A percentile compares a stretch with the other conserved stretches of the same genome.
Evolutionary conservation across 2,329 filamentous ascomycete genomes (phyloP).

Genomic region (Cercospora zeae-maydis): DNA sequence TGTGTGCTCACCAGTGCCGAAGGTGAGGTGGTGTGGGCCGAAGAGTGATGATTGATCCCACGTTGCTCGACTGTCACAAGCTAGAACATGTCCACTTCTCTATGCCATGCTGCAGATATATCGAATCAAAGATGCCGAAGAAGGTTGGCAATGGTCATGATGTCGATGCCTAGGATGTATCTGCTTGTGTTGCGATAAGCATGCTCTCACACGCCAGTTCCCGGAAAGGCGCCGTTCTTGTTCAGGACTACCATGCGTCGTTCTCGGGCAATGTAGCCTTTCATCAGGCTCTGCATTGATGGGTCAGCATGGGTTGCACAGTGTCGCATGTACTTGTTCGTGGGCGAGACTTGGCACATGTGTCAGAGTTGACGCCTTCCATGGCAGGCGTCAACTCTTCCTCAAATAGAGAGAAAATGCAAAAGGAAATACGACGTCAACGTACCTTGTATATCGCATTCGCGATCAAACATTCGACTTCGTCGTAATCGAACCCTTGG

Average conservation of each 20-base stretch:
- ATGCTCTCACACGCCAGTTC: constrained; percentile 62
- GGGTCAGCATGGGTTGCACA: neutral
- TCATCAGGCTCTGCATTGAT: constrained; percentile 77
- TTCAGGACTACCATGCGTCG: constrained; percentile 86
- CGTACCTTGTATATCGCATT: constrained; percentile 98
- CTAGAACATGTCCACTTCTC: neutral
- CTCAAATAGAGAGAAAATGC: neutral
- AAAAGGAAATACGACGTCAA: constrained; percentile 15
- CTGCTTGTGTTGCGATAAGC: neutral
- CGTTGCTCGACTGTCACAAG: neutral
- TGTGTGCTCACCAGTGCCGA: neutral
- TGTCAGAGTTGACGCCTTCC: constrained; percentile 9
- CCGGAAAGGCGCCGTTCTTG: constrained; percentile 87
- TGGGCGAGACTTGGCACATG: neutral
- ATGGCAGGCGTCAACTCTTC: constrained; percentile 8
- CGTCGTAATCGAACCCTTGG: constrained; percentile 74
- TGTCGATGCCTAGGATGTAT: neutral
- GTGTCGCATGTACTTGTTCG: neutral
- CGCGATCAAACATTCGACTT: constrained; percentile 90
- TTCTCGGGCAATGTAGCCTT: constrained; percentile 94
- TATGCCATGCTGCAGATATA: neutral
- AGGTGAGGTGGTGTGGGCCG: neutral
- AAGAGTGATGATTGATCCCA: neutral
- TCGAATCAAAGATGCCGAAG: neutral
- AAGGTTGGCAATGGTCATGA: neutral